These are phyloP conservation scores for Lizanozyma gosingica DNA, from an alignment of 1,139 yeast species.

Conservation along the genomic window DNA sequence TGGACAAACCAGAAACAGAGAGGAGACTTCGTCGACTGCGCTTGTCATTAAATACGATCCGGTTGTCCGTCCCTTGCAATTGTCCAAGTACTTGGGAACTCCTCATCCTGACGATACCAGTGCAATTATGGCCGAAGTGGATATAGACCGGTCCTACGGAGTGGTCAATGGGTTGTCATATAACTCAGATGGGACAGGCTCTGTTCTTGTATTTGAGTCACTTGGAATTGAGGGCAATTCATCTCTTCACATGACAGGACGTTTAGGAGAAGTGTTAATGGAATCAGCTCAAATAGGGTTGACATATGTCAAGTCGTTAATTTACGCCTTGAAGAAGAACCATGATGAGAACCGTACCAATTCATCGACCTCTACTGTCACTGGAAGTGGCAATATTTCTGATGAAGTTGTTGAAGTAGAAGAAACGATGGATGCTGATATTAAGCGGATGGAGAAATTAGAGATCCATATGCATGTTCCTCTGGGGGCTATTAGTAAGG, in stretches of 20 bases:
- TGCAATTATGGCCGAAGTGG: slow-evolving; percentile 11
- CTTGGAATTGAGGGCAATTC: slow-evolving; percentile 47
- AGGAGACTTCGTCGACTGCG: neutral
- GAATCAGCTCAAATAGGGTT: slow-evolving; percentile 79
- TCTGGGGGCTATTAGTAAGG: slow-evolving; percentile 80
- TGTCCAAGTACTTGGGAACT: slow-evolving; percentile 37
- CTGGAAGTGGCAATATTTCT: too few relatives aligned
- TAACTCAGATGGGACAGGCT: slow-evolving; percentile 83
- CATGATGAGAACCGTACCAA: slow-evolving; percentile 18
- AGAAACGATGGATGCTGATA: slow-evolving; percentile 14
- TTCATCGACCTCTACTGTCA: slow-evolving; percentile 4
- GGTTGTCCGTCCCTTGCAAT: slow-evolving; percentile 15
- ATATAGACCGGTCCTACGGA: slow-evolving; percentile 32
- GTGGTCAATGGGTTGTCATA: slow-evolving; percentile 88
- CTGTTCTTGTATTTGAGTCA: slow-evolving; percentile 73
- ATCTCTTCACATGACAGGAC: slow-evolving; percentile 66
- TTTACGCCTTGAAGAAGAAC: slow-evolving; percentile 18
- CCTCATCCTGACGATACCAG: slow-evolving; percentile 24
- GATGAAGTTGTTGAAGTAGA: slow-evolving; percentile 6
- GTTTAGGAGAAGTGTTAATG: slow-evolving; percentile 72
- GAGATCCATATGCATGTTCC: slow-evolving; percentile 85
- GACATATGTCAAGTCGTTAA: slow-evolving; percentile 60
- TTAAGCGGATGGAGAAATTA: slow-evolving; percentile 39
- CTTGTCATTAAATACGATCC: slow-evolving; percentile 5
- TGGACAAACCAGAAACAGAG: neutral